Conservation (phyloP, 2,329 filamentous ascomycete species). For the Fusarium globosum region DNA sequence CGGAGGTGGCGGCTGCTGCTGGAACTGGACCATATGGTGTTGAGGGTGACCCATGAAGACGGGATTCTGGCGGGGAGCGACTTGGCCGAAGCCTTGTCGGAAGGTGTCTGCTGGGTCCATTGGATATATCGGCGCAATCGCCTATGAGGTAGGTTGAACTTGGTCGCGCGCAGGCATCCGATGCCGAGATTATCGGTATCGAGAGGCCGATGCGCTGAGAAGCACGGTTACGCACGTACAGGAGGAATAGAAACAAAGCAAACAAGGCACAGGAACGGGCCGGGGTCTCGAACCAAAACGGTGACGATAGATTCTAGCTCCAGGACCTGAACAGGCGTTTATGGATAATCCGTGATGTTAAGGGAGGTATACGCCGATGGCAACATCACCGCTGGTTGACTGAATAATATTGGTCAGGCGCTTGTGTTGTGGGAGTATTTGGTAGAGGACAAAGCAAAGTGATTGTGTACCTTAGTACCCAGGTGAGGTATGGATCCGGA, state of each 20-base stretch:
- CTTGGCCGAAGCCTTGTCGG: slow-evolving; percentile 65
- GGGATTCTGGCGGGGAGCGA: slow-evolving; percentile 53
- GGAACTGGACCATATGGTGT: slow-evolving; percentile 39
- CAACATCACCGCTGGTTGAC: slow-evolving; percentile 6
- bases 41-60: slow-evolving; percentile 44
- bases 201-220: slow-evolving; percentile 28
- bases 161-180: slow-evolving; percentile 24
- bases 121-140: slow-evolving; percentile 20
- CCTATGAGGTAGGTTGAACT: slow-evolving; percentile 5
- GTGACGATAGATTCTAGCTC: slow-evolving; percentile 9
- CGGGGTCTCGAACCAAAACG: slow-evolving; percentile 13
- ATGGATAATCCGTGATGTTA: slow-evolving; percentile 1
- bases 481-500: neutral
- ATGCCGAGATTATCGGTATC: slow-evolving; percentile 22
- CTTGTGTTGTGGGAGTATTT: slow-evolving; percentile 20
- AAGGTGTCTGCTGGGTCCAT: slow-evolving; percentile 73
- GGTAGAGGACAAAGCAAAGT: slow-evolving; percentile 4
- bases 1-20: slow-evolving; percentile 42
- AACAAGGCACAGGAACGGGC: slow-evolving; percentile 15
- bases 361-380: neutral
- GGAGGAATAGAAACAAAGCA: slow-evolving; percentile 13
- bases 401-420: slow-evolving; percentile 8
- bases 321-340: neutral
- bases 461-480: slow-evolving; percentile 20
- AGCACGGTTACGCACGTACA: slow-evolving; percentile 25